Conservation (phyloP, 108 stramenopile species). For the Chaetoceros tenuissimus region DNA sequence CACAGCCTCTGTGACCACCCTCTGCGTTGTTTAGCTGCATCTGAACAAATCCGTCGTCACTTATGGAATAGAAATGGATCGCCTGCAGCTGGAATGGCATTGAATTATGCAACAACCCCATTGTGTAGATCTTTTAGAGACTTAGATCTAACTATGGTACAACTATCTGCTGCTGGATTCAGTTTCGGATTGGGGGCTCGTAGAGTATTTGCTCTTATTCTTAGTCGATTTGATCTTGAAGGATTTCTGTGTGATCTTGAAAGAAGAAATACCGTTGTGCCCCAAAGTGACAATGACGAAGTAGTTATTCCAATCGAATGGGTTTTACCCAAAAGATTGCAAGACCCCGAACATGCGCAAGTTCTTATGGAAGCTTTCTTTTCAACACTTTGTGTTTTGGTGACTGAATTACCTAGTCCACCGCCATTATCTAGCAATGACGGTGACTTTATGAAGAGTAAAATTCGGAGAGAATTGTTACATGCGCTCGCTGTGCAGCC, state of each 20-base stretch:
- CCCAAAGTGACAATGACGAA: conserved; percentile 8
- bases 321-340: conserved; percentile 76
- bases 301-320: conserved; percentile 25
- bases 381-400: conserved; percentile 66
- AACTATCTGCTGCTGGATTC: conserved; percentile 77
- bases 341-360: conserved; percentile 75
- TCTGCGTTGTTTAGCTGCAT: conserved; percentile 74
- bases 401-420: conserved; percentile 80
- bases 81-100: conserved; percentile 70
- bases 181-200: conserved; percentile 77
- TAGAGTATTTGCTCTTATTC: conserved; percentile 55
- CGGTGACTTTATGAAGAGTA: conserved; percentile 45
- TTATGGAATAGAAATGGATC: conserved; percentile 85
- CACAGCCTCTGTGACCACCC: conserved; percentile 84
- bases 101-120: conserved; percentile 79
- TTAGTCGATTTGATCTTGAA: conserved; percentile 77
- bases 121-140: conserved; percentile 79
- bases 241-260: conserved; percentile 82
- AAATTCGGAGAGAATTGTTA: conserved; percentile 76
- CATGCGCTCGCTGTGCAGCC: conserved; percentile 87
- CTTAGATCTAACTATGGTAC: conserved; percentile 74
- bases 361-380: conserved; percentile 78
- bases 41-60: conserved; percentile 79
- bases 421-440: conserved; percentile 54
- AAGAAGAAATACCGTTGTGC: conserved; percentile 32